These are phyloP conservation scores for Nevesoporus exiguus DNA, from an alignment of 768 basidiomycete genomes.

Conservation along the genomic window DNA sequence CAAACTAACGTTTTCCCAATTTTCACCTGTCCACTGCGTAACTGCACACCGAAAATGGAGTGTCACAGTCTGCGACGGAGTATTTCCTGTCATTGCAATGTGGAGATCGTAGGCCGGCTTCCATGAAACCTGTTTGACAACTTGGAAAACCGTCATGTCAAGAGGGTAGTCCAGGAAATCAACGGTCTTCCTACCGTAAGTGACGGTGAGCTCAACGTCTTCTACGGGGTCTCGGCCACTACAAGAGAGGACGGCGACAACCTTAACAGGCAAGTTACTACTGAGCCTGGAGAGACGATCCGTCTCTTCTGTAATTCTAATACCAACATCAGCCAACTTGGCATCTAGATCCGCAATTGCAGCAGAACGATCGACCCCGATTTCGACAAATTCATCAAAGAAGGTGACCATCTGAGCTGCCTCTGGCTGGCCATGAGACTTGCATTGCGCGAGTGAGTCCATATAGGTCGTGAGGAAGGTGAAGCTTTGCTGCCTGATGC, in stretches of 20 bases:
- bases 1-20: constrained; percentile 28
- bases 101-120: constrained; percentile 20
- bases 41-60: constrained; percentile 31
- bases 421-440: constrained; percentile 2
- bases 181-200: constrained; percentile 13
- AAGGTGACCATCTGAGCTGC: constrained; percentile 18
- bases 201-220: constrained; percentile 14
- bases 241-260: constrained; percentile 11
- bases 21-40: constrained; percentile 29
- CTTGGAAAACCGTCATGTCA: constrained; percentile 1
- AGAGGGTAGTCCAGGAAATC: neutral
- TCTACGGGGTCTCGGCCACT: constrained; percentile 1
- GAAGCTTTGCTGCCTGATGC: constrained; percentile 19
- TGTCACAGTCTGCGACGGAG: constrained; percentile 13
- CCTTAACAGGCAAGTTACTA: neutral
- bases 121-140: constrained; percentile 17
- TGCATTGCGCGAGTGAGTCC: constrained; percentile 26
- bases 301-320: constrained; percentile 13
- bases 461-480: constrained; percentile 26
- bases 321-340: constrained; percentile 9
- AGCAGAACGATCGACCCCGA: constrained; percentile 17
- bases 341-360: constrained; percentile 15
- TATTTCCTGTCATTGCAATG: constrained; percentile 5
- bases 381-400: constrained; percentile 24
- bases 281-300: constrained; percentile 1